Conservation (phyloP, 2,329 filamentous ascomycete species). For the Boeremia exigua region DNA sequence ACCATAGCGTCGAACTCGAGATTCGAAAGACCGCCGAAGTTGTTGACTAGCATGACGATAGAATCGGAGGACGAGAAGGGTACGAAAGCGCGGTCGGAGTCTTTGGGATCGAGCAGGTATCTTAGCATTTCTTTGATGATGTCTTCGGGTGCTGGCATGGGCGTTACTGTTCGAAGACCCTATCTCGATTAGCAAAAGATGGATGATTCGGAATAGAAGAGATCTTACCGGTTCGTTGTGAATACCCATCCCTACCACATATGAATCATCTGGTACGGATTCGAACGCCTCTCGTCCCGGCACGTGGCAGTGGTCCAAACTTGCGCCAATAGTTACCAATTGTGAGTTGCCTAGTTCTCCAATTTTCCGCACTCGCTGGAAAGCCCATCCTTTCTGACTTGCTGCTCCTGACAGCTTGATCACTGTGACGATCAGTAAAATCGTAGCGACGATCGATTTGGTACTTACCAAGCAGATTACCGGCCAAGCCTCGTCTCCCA, state of each 20-base stretch:
- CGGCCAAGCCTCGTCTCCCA: constrained; percentile 58
- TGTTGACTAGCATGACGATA: constrained; percentile 56
- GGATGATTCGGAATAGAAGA: neutral
- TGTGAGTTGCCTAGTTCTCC: constrained; percentile 53
- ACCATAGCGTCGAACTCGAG: constrained; percentile 58
- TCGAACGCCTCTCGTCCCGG: constrained; percentile 59
- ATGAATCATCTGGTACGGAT: constrained; percentile 49
- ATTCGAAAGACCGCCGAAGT: constrained; percentile 56
- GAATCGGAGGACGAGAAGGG: constrained; percentile 55
- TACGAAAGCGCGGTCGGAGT: constrained; percentile 58
- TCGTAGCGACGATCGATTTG: neutral
- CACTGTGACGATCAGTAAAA: constrained; percentile 40
- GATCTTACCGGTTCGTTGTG: constrained; percentile 57
- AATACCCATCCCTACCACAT: constrained; percentile 57
- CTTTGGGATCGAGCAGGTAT: constrained; percentile 56
- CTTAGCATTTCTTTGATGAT: constrained; percentile 56
- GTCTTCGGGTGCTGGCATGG: constrained; percentile 57
- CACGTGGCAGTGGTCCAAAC: constrained; percentile 61
- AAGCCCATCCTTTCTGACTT: constrained; percentile 52
- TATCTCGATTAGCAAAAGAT: constrained; percentile 16
- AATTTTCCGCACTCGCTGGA: constrained; percentile 54
- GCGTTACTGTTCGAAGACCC: constrained; percentile 54
- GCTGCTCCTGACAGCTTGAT: constrained; percentile 56
- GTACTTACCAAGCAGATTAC: constrained; percentile 54
- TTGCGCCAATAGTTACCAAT: constrained; percentile 59